phyloP scores from a whole-genome alignment of 2,329 filamentous ascomycete genomes.

The Chrysosporium keratinophilum region DNA sequence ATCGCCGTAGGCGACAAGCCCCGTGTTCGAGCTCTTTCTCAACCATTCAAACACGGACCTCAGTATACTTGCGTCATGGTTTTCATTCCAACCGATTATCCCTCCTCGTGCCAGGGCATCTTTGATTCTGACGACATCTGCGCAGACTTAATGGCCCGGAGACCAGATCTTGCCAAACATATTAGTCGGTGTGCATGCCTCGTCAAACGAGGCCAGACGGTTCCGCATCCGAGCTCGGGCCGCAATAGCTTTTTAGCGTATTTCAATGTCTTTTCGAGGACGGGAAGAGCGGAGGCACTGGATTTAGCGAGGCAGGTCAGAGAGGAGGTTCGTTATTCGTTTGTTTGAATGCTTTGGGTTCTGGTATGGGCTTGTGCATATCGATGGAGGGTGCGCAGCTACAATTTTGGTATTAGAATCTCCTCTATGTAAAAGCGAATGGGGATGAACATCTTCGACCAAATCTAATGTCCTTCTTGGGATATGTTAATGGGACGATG shows the following conservation, averaged over 20 bases:
- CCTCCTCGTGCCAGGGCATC: constrained; percentile 15
- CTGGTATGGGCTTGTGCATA: too few species aligned
- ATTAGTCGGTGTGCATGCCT: constrained; percentile 21
- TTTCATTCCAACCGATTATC: constrained; percentile 23
- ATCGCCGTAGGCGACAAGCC: background rate
- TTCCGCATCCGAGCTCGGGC: constrained; percentile 22
- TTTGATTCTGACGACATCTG: constrained; percentile 27
- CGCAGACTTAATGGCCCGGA: constrained; percentile 20
- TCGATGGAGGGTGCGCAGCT: too few species aligned
- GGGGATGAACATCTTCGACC: too few species aligned
- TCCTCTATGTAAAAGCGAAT: too few species aligned
- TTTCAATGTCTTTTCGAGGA: constrained; percentile 23
- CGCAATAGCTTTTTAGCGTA: constrained; percentile 24
- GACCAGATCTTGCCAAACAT: constrained; percentile 19
- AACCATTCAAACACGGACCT: background rate
- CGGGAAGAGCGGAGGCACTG: background rate
- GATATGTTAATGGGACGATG: too few species aligned
- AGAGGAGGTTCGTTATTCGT: background rate
- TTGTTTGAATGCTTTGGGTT: too few species aligned
- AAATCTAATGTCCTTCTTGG: too few species aligned
- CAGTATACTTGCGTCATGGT: constrained; percentile 16
- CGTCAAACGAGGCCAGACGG: constrained; percentile 21
- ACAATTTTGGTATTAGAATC: too few species aligned
- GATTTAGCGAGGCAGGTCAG: constrained; percentile 4
- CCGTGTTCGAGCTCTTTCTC: background rate